phyloP scores from a whole-genome alignment of 768 basidiomycete genomes.

The Auricularia sp. region DNA sequence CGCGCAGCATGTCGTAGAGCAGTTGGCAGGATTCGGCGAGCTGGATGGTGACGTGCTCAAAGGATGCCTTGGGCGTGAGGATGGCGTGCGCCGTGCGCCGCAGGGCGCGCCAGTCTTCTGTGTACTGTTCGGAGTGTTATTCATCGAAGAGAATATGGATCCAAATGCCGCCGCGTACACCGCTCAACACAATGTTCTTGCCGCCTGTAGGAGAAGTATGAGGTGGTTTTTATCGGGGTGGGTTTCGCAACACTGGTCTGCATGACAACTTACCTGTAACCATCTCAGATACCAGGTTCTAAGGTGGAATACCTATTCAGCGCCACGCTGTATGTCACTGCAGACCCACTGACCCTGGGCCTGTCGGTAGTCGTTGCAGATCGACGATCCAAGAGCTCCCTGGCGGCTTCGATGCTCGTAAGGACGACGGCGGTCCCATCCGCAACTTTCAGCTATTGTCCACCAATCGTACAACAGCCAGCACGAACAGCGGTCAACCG shows the following conservation, averaged over 20 bases:
- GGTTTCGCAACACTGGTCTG: too few species aligned
- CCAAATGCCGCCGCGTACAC: too few species aligned
- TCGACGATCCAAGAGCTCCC: slow-evolving; percentile 21
- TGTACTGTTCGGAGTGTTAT: not conserved
- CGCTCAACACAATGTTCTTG: slow-evolving; percentile 12
- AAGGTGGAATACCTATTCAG: too few species aligned
- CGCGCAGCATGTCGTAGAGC: slow-evolving; percentile 19
- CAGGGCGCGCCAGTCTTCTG: slow-evolving; percentile 11
- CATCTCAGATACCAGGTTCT: slow-evolving; percentile 12
- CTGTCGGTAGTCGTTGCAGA: slow-evolving; percentile 18
- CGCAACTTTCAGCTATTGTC: slow-evolving; percentile 16
- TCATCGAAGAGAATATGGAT: too few species aligned
- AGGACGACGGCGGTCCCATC: slow-evolving; percentile 17
- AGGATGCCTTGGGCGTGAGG: slow-evolving; percentile 14
- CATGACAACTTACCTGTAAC: slow-evolving; percentile 8
- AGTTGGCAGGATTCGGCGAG: slow-evolving; percentile 22
- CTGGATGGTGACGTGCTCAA: slow-evolving; percentile 18
- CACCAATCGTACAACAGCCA: slow-evolving; percentile 3
- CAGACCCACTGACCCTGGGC: slow-evolving; percentile 7
- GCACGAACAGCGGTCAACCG: not conserved
- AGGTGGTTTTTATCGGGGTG: too few species aligned
- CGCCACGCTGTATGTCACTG: too few species aligned
- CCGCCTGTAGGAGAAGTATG: not conserved
- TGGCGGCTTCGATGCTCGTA: slow-evolving; percentile 14
- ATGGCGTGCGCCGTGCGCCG: slow-evolving; percentile 9